phyloP scores from a whole-genome alignment of 1,139 yeast species.

The Candida sanyaensis region DNA sequence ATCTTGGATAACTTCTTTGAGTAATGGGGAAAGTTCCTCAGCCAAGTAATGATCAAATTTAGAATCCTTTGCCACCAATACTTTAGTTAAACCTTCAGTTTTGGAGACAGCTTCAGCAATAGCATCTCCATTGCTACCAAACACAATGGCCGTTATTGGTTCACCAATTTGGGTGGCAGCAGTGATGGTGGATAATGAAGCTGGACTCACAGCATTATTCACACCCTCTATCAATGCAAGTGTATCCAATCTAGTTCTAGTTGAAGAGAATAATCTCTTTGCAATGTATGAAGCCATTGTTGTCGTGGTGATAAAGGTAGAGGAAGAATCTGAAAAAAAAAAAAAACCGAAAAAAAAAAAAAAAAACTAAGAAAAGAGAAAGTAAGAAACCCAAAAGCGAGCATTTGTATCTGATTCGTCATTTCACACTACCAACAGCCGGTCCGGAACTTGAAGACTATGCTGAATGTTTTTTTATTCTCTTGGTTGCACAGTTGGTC shows the following conservation, averaged over 20 bases:
- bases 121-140: constrained; percentile 53
- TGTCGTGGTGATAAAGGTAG: not conserved
- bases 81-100: constrained; percentile 44
- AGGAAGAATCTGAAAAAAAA: not conserved
- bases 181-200: constrained; percentile 63
- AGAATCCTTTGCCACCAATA: constrained; percentile 51
- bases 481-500: too few relatives aligned
- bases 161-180: constrained; percentile 69
- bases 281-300: constrained; percentile 8
- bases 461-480: too few relatives aligned
- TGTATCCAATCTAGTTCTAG: constrained; percentile 42
- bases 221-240: constrained; percentile 72
- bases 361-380: not conserved
- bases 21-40: constrained; percentile 63
- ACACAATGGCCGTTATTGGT: constrained; percentile 62
- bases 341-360: not conserved
- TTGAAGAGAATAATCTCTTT: constrained; percentile 34
- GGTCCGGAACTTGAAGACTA: not conserved
- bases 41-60: constrained; percentile 62
- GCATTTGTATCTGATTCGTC: not conserved
- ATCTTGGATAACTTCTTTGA: constrained; percentile 48
- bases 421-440: not conserved
- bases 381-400: constrained; percentile 4
- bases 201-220: constrained; percentile 56
- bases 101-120: constrained; percentile 40